Percentiles rank a stretch among this genome's conserved stretches.
Conservation (phyloP, 2,329 filamentous ascomycete genomes). For the Phoma herbarum region DNA sequence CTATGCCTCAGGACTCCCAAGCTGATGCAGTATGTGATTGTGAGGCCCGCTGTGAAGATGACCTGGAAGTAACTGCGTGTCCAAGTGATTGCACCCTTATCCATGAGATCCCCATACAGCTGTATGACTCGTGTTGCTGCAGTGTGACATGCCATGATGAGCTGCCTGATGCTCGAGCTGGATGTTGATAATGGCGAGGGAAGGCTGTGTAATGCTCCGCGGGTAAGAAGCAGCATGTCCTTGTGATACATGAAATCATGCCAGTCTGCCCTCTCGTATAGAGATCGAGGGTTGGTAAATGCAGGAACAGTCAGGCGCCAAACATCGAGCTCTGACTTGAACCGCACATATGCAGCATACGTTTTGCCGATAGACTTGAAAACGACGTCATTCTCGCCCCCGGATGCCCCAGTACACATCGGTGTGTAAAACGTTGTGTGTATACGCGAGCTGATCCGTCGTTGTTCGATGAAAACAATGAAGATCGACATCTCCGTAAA, state of each 20-base stretch:
- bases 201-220: conserved; percentile 54
- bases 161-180: conserved; percentile 18
- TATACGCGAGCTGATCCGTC: conserved; percentile 55
- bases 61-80: conserved; percentile 61
- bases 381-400: background rate
- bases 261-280: conserved; percentile 58
- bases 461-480: conserved; percentile 50
- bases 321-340: conserved; percentile 47
- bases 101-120: conserved; percentile 51
- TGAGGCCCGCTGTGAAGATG: conserved; percentile 57
- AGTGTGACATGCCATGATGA: conserved; percentile 41
- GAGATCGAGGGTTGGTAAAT: conserved; percentile 46
- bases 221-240: conserved; percentile 53
- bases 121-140: conserved; percentile 52
- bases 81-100: conserved; percentile 52
- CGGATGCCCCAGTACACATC: background rate
- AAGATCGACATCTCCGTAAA: conserved; percentile 51
- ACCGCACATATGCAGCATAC: conserved; percentile 21
- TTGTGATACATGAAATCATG: conserved; percentile 56
- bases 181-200: conserved; percentile 18
- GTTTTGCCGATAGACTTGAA: conserved; percentile 23
- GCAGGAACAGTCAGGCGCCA: conserved; percentile 51
- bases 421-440: conserved; percentile 41
- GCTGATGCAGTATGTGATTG: conserved; percentile 34
- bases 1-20: conserved; percentile 34